Percentiles rank a stretch among this genome's conserved stretches.
These are phyloP conservation scores for Candida odintsovae DNA, from an alignment of 805 yeast genomes.

Conservation along the genomic window DNA sequence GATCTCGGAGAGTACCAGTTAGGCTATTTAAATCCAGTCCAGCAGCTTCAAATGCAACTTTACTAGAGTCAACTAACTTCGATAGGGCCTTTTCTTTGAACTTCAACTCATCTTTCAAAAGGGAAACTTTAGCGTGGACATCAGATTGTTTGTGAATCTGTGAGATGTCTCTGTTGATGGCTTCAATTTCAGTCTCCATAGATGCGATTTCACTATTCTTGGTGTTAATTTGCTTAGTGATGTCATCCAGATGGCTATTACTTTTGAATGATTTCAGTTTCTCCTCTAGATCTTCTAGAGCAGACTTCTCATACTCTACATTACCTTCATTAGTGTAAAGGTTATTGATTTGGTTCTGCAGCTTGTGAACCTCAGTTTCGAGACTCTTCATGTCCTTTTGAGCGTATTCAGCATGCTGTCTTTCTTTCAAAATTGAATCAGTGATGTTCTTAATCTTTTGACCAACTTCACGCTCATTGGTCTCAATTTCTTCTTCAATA, in stretches of 20 bases:
- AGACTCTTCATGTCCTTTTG: constrained; percentile 33
- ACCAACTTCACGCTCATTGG: constrained; percentile 14
- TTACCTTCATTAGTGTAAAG: constrained; percentile 40
- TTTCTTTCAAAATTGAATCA: constrained; percentile 35
- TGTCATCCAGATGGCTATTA: constrained; percentile 21
- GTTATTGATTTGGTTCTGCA: constrained; percentile 33
- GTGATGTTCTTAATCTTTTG: constrained; percentile 15
- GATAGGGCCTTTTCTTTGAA: constrained; percentile 27
- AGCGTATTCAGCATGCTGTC: constrained; percentile 37
- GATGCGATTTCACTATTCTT: constrained; percentile 32
- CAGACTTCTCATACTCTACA: constrained; percentile 38
- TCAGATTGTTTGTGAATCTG: constrained; percentile 54
- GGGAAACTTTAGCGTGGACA: constrained; percentile 44
- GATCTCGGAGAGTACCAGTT: constrained; percentile 10
- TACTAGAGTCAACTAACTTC: constrained; percentile 24
- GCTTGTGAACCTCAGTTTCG: constrained; percentile 29
- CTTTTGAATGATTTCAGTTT: constrained; percentile 29
- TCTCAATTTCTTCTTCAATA: constrained; percentile 7
- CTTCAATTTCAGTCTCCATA: constrained; percentile 45
- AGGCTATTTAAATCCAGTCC: constrained; percentile 14
- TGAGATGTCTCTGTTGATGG: constrained; percentile 42
- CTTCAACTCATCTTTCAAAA: constrained; percentile 35
- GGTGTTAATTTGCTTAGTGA: constrained; percentile 31
- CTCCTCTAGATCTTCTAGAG: constrained; percentile 32
- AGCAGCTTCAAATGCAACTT: constrained; percentile 16